Evolutionary conservation across 2,329 filamentous ascomycete species (phyloP), one percentile per base, ranked within the genome.

Genomic region (Hypoxylon sp.): DNA sequence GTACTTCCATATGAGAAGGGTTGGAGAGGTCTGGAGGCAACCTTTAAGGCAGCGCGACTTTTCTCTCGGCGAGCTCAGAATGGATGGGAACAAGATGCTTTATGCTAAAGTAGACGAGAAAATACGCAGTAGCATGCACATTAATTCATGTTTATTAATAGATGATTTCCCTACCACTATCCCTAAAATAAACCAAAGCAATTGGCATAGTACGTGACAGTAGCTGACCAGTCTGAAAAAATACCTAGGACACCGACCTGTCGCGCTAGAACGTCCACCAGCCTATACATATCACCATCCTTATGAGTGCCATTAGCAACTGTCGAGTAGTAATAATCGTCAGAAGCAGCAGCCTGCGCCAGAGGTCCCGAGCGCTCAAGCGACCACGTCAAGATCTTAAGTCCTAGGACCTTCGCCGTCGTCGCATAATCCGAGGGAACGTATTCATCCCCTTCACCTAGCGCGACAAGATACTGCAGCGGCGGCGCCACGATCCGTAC

Each of bases 151-250:
- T n/a, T n/a, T n/a, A n/a, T n/a, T n/a, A n/a, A n/a, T n/a, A n/a
- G n/a, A n/a, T n/a, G n/a, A n/a, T n/a, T n/a, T n/a, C n/a, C 41
- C 17, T 11, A 30, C 3, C 13, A 19, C 24, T 34, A n/a, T 28
- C 7, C 84, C 81, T 59, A 70, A 26, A 68, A 65, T 7, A 72
- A 47, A 2, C 68, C 84, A 67, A 91, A 87, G 77, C 89, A 92
- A 71, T 90, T 92, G 67, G 89, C 89, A 75, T 90, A 92, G 68
- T 89, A 91, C 0, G 88, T 90, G 6, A 87, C 84, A 0, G 89
- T 90, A 10, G 87, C 85, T 15, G 85, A 84, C 90, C 89, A 92
- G 74, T 92, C 90, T 3, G 85, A 84, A 70, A 92, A 92, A 64
- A 92, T 82, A 4, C 82, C 87, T 28, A 79, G 75, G 13, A 90